Percentiles rank a stretch among this genome's conserved stretches.
Conservation (phyloP, 2,329 filamentous ascomycete genomes). For the Clonostachys byssicola region DNA sequence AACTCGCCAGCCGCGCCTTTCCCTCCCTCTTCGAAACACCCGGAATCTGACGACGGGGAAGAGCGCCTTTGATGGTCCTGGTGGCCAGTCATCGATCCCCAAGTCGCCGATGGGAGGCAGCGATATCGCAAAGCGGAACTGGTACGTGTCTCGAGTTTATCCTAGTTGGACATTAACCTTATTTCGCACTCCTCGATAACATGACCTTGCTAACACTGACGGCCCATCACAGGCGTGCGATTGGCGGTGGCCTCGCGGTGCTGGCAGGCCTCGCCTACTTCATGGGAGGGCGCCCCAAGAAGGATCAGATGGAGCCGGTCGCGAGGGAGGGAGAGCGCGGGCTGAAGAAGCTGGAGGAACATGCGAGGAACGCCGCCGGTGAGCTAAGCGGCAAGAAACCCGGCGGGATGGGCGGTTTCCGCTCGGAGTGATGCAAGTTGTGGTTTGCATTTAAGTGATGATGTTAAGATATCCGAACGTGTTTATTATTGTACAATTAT, state of each 20-base stretch:
- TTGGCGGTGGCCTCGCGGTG: conserved; percentile 11
- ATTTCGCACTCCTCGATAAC: too few species aligned
- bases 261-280: conserved; percentile 19
- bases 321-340: conserved; percentile 3
- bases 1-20: too few species aligned
- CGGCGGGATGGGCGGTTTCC: conserved; percentile 17
- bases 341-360: conserved; percentile 7
- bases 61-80: conserved; percentile 21
- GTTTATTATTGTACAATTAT: background rate
- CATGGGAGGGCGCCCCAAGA: conserved; percentile 9
- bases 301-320: conserved; percentile 3
- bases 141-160: too few species aligned
- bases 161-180: too few species aligned
- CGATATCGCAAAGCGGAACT: conserved; percentile 22
- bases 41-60: background rate
- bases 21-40: too few species aligned
- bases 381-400: conserved; percentile 23
- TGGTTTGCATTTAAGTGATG: too few species aligned
- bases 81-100: conserved; percentile 21
- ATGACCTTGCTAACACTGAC: background rate
- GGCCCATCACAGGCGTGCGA: background rate
- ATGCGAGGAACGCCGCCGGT: conserved; percentile 13
- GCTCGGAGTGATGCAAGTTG: conserved; percentile 12
- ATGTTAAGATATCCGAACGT: background rate
- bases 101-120: conserved; percentile 17